Evolutionary conservation across 1,284 basidiomycete genomes (phyloP).

Genomic region (Farysia itapuensis): DNA sequence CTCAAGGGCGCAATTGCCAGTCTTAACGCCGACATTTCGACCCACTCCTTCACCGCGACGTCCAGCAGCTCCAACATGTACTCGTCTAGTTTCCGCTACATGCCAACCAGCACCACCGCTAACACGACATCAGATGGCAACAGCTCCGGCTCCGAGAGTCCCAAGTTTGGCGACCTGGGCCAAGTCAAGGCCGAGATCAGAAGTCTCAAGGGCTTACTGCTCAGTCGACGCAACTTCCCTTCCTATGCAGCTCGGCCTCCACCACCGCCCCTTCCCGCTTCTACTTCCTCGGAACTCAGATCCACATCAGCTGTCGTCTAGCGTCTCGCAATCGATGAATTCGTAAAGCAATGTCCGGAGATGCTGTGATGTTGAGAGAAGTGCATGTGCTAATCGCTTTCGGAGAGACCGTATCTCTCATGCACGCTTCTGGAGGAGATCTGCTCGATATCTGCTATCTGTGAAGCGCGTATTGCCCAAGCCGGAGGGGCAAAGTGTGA

Average conservation of each 20-base stretch:
- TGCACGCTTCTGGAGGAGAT: slow-evolving; percentile 17
- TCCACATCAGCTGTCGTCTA: slow-evolving; percentile 18
- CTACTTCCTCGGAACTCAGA: slow-evolving; percentile 1
- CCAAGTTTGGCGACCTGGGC: slow-evolving; percentile 32
- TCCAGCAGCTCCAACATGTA: slow-evolving; percentile 1
- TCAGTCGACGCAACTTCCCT: slow-evolving; percentile 50
- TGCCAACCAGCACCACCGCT: not conserved
- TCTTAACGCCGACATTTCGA: slow-evolving; percentile 30
- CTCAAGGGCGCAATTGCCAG: slow-evolving; percentile 21
- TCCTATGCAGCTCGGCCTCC: slow-evolving; percentile 27
- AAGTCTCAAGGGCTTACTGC: slow-evolving; percentile 51
- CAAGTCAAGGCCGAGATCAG: slow-evolving; percentile 57
- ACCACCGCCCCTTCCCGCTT: slow-evolving; percentile 8
- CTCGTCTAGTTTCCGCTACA: slow-evolving; percentile 5
- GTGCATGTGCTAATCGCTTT: not conserved
- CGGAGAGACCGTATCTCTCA: slow-evolving; percentile 14
- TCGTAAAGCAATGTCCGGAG: not conserved
- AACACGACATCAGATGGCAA: not conserved
- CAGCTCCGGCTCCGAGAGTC: slow-evolving; percentile 8
- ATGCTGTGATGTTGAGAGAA: not conserved
- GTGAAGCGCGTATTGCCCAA: too few species aligned
- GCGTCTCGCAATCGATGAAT: not conserved
- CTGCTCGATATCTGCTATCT: slow-evolving; percentile 35
- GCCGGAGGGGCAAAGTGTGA: too few species aligned
- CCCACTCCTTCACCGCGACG: slow-evolving; percentile 21